These are phyloP conservation scores for Kuraishia piskuri DNA, from an alignment of 805 yeast species.

Conservation along the genomic window DNA sequence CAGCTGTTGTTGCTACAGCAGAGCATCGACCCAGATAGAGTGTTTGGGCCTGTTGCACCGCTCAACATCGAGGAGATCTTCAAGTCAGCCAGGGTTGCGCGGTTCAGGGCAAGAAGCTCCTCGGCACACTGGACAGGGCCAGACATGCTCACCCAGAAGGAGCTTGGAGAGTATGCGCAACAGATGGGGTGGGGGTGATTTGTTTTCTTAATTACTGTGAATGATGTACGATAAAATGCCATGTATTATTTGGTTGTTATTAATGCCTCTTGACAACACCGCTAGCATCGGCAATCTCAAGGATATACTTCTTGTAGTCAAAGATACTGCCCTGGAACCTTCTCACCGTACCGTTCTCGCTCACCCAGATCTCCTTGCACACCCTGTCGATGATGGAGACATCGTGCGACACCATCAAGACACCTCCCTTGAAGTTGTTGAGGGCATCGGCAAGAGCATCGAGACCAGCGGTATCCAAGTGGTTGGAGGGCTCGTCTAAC, in stretches of 20 bases:
- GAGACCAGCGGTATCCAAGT: slow-evolving; percentile 95
- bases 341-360: slow-evolving; percentile 75
- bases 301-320: slow-evolving; percentile 84
- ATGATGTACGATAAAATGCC: too few species aligned
- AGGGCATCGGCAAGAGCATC: slow-evolving; percentile 93
- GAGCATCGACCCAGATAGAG: slow-evolving; percentile 50
- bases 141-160: slow-evolving; percentile 36
- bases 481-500: slow-evolving; percentile 97
- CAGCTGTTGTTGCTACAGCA: slow-evolving; percentile 36
- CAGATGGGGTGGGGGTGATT: slow-evolving; percentile 32
- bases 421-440: slow-evolving; percentile 86
- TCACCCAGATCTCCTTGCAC: slow-evolving; percentile 92
- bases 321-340: slow-evolving; percentile 77
- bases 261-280: slow-evolving; percentile 91
- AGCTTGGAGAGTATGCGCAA: slow-evolving; percentile 36
- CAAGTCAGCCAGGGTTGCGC: slow-evolving; percentile 34
- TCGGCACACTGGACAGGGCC: slow-evolving; percentile 41
- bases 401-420: slow-evolving; percentile 96
- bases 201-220: too few species aligned
- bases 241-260: too few species aligned
- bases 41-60: slow-evolving; percentile 71
- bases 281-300: slow-evolving; percentile 64
- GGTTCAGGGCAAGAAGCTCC: slow-evolving; percentile 46
- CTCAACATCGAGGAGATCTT: slow-evolving; percentile 65
- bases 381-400: slow-evolving; percentile 83